Conservation (phyloP, 345 rosid genomes). For the Trapa incisa region DNA sequence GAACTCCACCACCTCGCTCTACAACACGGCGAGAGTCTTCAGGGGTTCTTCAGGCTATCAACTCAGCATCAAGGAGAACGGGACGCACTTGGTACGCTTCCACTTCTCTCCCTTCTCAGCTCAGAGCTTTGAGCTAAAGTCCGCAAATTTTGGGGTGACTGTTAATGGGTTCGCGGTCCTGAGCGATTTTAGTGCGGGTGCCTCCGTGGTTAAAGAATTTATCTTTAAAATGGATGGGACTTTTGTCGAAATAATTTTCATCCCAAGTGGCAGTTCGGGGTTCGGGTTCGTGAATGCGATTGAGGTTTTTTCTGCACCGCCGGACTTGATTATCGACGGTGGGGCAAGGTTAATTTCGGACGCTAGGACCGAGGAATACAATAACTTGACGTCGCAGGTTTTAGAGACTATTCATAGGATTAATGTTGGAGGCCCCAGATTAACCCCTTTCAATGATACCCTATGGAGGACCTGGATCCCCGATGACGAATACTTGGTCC, state of each 20-base stretch:
- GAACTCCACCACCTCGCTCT: conserved; percentile 28
- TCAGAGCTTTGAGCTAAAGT: conserved; percentile 26
- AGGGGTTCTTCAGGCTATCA: conserved; percentile 28
- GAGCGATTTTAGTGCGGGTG: conserved; percentile 28
- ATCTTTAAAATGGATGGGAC: conserved; percentile 25
- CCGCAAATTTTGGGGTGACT: conserved; percentile 46
- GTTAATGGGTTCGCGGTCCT: conserved; percentile 39
- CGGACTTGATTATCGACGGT: conserved; percentile 42
- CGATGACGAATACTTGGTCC: conserved; percentile 54
- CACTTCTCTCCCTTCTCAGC: conserved; percentile 79
- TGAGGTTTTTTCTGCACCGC: conserved; percentile 71
- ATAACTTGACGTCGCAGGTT: conserved; percentile 45
- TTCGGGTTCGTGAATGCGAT: conserved; percentile 69
- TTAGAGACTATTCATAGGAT: conserved; percentile 71
- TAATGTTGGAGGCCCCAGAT: conserved; percentile 71
- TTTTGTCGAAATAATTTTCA: conserved; percentile 35
- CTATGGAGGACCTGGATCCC: conserved; percentile 93
- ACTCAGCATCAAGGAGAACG: conserved; percentile 32
- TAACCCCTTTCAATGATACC: conserved; percentile 86
- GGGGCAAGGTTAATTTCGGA: conserved; percentile 45
- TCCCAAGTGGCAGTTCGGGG: conserved; percentile 20
- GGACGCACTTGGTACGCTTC: conserved; percentile 74
- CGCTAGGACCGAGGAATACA: conserved; percentile 29
- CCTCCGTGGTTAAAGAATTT: conserved; percentile 42
- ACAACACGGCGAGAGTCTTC: conserved; percentile 64